phyloP scores from a whole-genome alignment of 257 asterid species.

The Thymus mandschuricus region DNA sequence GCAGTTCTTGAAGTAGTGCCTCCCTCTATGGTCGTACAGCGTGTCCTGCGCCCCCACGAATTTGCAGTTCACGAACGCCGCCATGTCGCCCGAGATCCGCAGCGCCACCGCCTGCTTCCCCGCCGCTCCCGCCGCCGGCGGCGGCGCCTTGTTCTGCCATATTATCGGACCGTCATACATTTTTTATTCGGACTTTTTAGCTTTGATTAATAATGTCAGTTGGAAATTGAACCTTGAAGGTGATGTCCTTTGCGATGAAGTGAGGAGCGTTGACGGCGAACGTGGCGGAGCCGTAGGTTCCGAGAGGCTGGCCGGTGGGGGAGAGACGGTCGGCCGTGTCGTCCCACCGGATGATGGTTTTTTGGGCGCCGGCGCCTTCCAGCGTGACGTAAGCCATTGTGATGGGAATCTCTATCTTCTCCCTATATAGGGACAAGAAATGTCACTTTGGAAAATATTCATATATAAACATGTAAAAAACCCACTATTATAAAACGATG shows the following conservation, averaged over 20 bases:
- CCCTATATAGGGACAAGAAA: constrained; percentile 43
- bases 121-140: constrained; percentile 69
- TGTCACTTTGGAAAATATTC: no score
- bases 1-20: constrained; percentile 86
- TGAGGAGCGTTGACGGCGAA: constrained; percentile 89
- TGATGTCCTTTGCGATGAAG: constrained; percentile 77
- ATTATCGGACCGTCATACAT: no score
- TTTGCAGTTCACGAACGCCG: constrained; percentile 82
- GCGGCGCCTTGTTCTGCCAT: constrained; percentile 67
- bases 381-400: constrained; percentile 75
- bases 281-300: constrained; percentile 90
- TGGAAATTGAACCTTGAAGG: constrained; percentile 57
- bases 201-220: no score
- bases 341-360: constrained; percentile 73
- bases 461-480: no score
- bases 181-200: no score
- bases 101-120: constrained; percentile 97
- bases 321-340: constrained; percentile 73
- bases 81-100: constrained; percentile 82
- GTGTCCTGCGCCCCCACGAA: constrained; percentile 91
- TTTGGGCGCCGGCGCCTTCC: constrained; percentile 61
- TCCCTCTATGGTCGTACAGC: constrained; percentile 80
- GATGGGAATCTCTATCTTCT: constrained; percentile 82
- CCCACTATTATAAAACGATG: no score
- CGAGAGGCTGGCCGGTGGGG: constrained; percentile 59